Conservation (phyloP, 768 basidiomycete genomes). For the Lactarius sanguifluus region DNA sequence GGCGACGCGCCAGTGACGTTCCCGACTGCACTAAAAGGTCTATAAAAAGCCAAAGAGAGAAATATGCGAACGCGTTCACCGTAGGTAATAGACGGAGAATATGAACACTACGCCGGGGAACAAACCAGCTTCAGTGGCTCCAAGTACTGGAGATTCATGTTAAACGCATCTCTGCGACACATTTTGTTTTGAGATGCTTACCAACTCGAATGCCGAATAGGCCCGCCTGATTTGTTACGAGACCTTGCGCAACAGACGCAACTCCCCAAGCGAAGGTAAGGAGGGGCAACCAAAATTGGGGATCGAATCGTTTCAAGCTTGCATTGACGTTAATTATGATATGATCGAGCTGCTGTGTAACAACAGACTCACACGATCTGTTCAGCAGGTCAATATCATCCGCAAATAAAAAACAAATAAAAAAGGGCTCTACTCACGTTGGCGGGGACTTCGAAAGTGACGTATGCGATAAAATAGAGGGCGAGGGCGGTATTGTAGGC, state of each 20-base stretch:
- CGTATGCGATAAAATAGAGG: conserved; percentile 60
- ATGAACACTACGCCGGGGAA: conserved; percentile 45
- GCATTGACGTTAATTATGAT: conserved; percentile 10
- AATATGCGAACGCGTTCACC: conserved; percentile 33
- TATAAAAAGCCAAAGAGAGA: conserved; percentile 1
- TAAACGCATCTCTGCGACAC: neutral
- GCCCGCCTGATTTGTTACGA: conserved; percentile 53
- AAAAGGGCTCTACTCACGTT: conserved; percentile 42
- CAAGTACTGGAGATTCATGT: conserved; percentile 44
- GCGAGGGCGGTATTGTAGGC: conserved; percentile 60
- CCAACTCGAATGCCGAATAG: conserved; percentile 56
- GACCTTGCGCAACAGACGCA: conserved; percentile 52
- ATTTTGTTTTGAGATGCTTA: conserved; percentile 38
- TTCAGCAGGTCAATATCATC: neutral
- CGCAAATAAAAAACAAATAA: neutral
- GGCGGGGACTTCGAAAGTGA: conserved; percentile 59
- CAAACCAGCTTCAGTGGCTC: conserved; percentile 55
- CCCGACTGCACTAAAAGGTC: conserved; percentile 40
- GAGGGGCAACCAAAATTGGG: conserved; percentile 59
- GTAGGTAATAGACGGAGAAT: conserved; percentile 58
- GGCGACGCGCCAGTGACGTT: conserved; percentile 60
- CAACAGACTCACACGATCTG: conserved; percentile 43
- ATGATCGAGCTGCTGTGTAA: neutral
- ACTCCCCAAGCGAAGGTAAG: conserved; percentile 62
- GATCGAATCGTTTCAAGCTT: conserved; percentile 59